These are phyloP conservation scores for Capsicum rhomboideum DNA, from an alignment of 257 asterid genomes.

Conservation along the genomic window DNA sequence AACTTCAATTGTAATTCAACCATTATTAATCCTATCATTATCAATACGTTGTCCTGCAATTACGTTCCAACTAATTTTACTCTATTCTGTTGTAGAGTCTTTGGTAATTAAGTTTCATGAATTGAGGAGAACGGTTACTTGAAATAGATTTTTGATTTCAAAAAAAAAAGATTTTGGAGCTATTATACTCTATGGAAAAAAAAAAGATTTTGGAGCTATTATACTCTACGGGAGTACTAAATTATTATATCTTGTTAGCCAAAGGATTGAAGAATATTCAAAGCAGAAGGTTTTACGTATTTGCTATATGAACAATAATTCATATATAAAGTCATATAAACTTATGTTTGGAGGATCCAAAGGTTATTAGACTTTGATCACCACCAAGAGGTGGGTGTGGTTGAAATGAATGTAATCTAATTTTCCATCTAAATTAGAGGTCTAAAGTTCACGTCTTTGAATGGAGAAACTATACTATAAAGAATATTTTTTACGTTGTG, in stretches of 20 bases:
- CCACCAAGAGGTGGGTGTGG: neutral
- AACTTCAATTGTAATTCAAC: neutral
- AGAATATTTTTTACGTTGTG: accelerated
- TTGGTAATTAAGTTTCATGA: neutral
- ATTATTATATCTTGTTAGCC: neutral
- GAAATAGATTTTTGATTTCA: too few species aligned
- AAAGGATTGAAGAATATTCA: neutral
- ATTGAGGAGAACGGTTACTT: neutral
- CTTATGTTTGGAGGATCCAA: neutral
- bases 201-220: neutral
- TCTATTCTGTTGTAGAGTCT: neutral
- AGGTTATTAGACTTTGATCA: neutral
- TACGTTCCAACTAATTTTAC: neutral
- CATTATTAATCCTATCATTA: neutral
- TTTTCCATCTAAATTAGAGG: neutral
- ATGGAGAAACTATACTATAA: neutral
- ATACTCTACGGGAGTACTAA: neutral
- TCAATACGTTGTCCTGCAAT: neutral
- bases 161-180: neutral
- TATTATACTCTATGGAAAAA: neutral
- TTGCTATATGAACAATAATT: neutral
- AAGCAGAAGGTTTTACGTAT: neutral
- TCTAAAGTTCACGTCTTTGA: neutral
- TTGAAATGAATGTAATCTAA: neutral
- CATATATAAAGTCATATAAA: neutral